Evolutionary conservation across 371 early-diverging fungal genomes (phyloP).

Genomic region (Rhizopus delemar): DNA sequence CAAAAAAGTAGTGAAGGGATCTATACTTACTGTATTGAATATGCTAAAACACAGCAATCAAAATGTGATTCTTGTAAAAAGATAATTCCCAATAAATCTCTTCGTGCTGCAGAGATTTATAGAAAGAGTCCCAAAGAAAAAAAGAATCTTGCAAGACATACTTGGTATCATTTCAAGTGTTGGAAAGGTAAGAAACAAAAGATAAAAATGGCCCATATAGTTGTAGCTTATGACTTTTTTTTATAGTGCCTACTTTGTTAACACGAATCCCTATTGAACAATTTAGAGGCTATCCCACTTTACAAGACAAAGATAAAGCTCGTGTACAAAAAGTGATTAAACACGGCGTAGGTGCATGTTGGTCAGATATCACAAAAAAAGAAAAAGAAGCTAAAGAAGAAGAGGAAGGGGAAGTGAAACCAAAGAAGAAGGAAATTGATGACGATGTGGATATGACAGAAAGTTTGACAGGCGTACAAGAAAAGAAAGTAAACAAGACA

Average conservation of each 20-base stretch:
- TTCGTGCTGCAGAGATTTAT: conserved; percentile 53
- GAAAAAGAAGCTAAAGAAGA: conserved; percentile 41
- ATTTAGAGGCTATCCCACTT: conserved; percentile 39
- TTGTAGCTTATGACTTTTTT: background rate
- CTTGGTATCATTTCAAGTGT: conserved; percentile 63
- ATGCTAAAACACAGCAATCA: conserved; percentile 47
- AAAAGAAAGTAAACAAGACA: conserved; percentile 14
- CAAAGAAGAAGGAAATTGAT: conserved; percentile 34
- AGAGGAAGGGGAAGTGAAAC: conserved; percentile 35
- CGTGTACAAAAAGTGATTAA: conserved; percentile 49
- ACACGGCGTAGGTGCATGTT: conserved; percentile 47
- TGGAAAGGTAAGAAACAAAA: conserved; percentile 45
- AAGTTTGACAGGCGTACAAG: conserved; percentile 27
- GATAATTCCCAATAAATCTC: conserved; percentile 52
- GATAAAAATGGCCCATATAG: background rate
- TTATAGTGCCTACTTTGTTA: conserved; percentile 36
- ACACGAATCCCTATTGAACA: conserved; percentile 41
- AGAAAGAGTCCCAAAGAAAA: conserved; percentile 56
- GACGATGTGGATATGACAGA: conserved; percentile 31
- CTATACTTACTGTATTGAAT: conserved; percentile 60
- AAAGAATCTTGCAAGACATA: conserved; percentile 54
- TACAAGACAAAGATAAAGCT: conserved; percentile 46
- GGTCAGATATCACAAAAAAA: conserved; percentile 40
- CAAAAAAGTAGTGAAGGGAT: conserved; percentile 12
- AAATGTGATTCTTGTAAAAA: conserved; percentile 48